Conservation (phyloP, 192 early-diverging fungal species). For the Linnemannia schmuckeri region DNA sequence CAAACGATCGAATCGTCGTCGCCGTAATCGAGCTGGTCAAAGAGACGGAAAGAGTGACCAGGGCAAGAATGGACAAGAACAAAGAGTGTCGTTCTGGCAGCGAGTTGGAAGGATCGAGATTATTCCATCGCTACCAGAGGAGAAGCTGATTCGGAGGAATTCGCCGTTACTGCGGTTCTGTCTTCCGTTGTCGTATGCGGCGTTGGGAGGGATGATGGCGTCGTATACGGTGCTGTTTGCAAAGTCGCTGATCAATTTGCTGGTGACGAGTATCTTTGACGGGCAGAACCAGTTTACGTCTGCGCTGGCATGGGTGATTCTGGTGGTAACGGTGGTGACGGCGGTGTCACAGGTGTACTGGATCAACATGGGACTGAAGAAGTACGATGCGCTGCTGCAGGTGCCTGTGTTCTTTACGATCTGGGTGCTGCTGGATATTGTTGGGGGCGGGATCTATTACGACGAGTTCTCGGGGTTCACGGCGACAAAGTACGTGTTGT, state of each 20-base stretch:
- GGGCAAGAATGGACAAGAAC: not conserved
- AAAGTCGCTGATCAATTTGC: conserved; percentile 82
- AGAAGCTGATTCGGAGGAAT: conserved; percentile 58
- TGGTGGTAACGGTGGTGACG: conserved; percentile 79
- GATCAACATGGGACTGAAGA: conserved; percentile 85
- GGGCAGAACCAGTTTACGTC: conserved; percentile 81
- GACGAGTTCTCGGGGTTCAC: conserved; percentile 79
- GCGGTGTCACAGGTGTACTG: conserved; percentile 86
- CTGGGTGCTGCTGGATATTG: conserved; percentile 86
- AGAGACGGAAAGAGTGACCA: not conserved
- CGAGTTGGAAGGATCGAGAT: conserved; percentile 39
- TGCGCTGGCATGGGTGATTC: conserved; percentile 75
- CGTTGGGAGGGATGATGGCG: conserved; percentile 82
- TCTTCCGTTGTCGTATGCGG: conserved; percentile 80
- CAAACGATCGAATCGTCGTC: conserved; percentile 14
- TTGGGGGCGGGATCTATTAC: conserved; percentile 87
- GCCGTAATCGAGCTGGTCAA: conserved; percentile 4
- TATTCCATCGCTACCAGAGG: conserved; percentile 58
- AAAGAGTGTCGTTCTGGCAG: conserved; percentile 21
- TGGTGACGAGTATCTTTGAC: conserved; percentile 73
- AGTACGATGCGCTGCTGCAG: conserved; percentile 87
- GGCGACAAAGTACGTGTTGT: conserved; percentile 72
- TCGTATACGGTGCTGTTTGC: conserved; percentile 85
- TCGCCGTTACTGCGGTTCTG: conserved; percentile 66
- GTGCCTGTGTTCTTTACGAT: conserved; percentile 87